Evolutionary conservation across 2,329 filamentous ascomycete species (phyloP).

Genomic region (Hypoxylon sp.): DNA sequence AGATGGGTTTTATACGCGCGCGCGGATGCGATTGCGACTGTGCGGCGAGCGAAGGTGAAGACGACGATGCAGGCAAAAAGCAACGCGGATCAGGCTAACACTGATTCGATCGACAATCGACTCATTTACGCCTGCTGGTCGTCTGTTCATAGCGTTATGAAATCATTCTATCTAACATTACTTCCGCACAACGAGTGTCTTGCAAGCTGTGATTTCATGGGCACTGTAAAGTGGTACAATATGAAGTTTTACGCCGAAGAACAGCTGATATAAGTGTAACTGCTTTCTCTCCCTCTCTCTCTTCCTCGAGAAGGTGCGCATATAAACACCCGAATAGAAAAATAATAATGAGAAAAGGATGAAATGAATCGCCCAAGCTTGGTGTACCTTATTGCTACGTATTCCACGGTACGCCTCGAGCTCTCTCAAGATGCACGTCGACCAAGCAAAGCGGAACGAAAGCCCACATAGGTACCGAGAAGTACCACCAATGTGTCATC

Average conservation of each 20-base stretch:
- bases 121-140: conserved; percentile 6
- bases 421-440: conserved; percentile 21
- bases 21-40: conserved; percentile 30
- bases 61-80: conserved; percentile 10
- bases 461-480: conserved; percentile 35
- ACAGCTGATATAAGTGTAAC: not conserved
- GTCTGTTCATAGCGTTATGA: not conserved
- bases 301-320: not conserved
- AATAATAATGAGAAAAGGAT: not conserved
- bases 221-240: not conserved
- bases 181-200: not conserved
- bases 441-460: conserved; percentile 31
- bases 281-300: not conserved
- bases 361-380: not conserved
- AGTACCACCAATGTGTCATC: conserved; percentile 20
- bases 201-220: not conserved
- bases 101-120: conserved; percentile 22
- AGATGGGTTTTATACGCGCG: conserved; percentile 42
- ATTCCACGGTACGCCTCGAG: conserved; percentile 13
- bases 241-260: not conserved
- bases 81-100: conserved; percentile 9
- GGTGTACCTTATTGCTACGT: conserved; percentile 2
- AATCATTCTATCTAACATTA: not conserved
- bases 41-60: conserved; percentile 30
- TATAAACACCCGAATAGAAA: not conserved